Percentiles rank a stretch among this genome's conserved stretches.
phyloP scores from a whole-genome alignment of 495 filamentous ascomycete species.

The Parachaetomium inaequale region DNA sequence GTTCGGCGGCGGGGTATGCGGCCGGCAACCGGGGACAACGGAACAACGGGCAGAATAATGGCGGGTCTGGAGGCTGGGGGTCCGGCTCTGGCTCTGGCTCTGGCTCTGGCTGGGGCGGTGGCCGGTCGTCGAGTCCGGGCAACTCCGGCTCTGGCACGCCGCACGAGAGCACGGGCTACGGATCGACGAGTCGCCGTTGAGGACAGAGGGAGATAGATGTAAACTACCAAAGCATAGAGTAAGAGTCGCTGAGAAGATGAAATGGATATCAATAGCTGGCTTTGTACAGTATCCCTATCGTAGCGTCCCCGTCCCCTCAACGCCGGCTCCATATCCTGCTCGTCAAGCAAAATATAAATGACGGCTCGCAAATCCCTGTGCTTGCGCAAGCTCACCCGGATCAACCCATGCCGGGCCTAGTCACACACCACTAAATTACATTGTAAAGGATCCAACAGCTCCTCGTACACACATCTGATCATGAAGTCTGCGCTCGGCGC shows the following conservation, averaged over 20 bases:
- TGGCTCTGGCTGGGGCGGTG: slow-evolving; percentile 14
- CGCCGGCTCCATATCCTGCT: slow-evolving; percentile 18
- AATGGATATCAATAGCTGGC: slow-evolving; percentile 18
- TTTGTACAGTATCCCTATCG: slow-evolving; percentile 12
- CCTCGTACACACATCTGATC: slow-evolving; percentile 4
- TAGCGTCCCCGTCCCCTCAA: background rate
- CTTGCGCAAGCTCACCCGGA: background rate
- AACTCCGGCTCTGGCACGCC: slow-evolving; percentile 49
- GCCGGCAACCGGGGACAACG: slow-evolving; percentile 54
- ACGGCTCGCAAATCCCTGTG: background rate
- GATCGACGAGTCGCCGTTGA: slow-evolving; percentile 75
- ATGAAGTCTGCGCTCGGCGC: slow-evolving; percentile 3
- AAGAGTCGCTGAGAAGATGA: too few relatives aligned
- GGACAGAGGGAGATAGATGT: slow-evolving; percentile 4
- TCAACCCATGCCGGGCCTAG: background rate
- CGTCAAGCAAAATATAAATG: background rate
- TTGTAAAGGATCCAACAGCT: slow-evolving; percentile 1
- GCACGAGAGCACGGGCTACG: slow-evolving; percentile 84
- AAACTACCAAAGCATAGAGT: too few relatives aligned
- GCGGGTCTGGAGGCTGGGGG: slow-evolving; percentile 37
- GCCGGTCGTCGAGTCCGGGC: slow-evolving; percentile 29
- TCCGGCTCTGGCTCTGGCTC: slow-evolving; percentile 23
- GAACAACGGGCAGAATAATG: slow-evolving; percentile 37
- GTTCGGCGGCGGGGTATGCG: slow-evolving; percentile 65
- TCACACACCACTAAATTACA: slow-evolving; percentile 18